Evolutionary conservation across 164 flowering plant genomes (phyloP).

Genomic region (Platanus orientalis): DNA sequence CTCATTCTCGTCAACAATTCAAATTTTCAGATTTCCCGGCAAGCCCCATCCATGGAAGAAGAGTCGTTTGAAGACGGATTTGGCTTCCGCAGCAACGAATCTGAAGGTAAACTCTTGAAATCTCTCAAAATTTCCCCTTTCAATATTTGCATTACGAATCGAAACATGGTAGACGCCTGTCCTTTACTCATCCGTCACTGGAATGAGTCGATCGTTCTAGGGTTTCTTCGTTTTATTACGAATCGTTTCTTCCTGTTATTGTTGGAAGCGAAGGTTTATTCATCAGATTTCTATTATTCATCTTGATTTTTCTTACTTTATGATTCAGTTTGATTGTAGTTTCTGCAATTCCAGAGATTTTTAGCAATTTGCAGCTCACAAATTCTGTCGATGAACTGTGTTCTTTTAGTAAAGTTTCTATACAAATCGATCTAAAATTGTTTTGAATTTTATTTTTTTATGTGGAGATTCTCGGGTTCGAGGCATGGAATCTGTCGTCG

Average conservation of each 20-base stretch:
- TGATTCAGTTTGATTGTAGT: not conserved
- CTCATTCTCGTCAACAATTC: slow-evolving; percentile 2
- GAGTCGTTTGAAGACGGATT: not conserved
- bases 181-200: not conserved
- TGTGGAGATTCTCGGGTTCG: slow-evolving; percentile 11
- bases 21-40: slow-evolving; percentile 17
- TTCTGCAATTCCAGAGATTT: not conserved
- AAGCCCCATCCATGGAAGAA: slow-evolving; percentile 4
- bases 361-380: not conserved
- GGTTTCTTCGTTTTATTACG: not conserved
- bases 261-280: not conserved
- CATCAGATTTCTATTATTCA: not conserved
- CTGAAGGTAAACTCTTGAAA: slow-evolving; percentile 4
- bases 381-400: not conserved
- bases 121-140: not conserved
- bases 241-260: not conserved
- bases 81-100: not conserved
- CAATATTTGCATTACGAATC: not conserved
- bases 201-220: not conserved
- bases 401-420: not conserved
- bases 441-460: slow-evolving; percentile 1
- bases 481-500: slow-evolving; percentile 78
- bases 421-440: not conserved
- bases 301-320: not conserved
- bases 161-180: not conserved